Evolutionary conservation across 345 rosid species (phyloP), one percentile per base, ranked within the genome.

Genomic region (Citrus trifoliata): DNA sequence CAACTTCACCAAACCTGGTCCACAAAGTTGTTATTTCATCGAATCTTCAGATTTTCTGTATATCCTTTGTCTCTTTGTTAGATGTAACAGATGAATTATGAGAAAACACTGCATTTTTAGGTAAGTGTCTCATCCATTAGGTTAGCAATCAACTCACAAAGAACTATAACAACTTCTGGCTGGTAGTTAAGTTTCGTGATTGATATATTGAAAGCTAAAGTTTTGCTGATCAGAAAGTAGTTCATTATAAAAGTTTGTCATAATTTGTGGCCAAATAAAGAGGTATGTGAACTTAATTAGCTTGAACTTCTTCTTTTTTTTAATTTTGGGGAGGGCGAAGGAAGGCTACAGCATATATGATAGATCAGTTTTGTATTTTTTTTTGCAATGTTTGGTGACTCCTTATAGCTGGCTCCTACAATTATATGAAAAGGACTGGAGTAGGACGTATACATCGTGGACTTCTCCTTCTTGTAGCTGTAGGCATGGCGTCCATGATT

Each of bases 401-500:
- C 2, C 63, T 53, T 22, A 33, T 73, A 72, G 85, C 85, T 80
- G 85, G 80, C 81, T 59, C 40, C 40, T 32, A 35, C 74, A 13
- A 38, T 67, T 59, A 33, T 28, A 13, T 61, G 81, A 74, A 78
- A 77, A 35, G 42, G 80, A 73, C 70, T 63, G 16, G 37, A 69
- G 38, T 62, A 6, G 70, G 66, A 35, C 19, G 51, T 27, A 16
- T 40, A 60, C 62, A 37, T 25, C 38, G 30, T 48, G 60, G 67
- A 24, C 78, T 74, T 60, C 65, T 72, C 48, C 9, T 78, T 73
- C 40, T 62, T 64, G 9, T 70, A 77, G 80, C 56, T 64, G 9
- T 70, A 74, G 80, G 78, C 16, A 56, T 71, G 86, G 81, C 21
- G 24, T 56, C 73, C 80, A 81, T 81, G 80, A 74, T 72, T 78